Conservation (phyloP, 257 asterid genomes). For the Plantago major region DNA sequence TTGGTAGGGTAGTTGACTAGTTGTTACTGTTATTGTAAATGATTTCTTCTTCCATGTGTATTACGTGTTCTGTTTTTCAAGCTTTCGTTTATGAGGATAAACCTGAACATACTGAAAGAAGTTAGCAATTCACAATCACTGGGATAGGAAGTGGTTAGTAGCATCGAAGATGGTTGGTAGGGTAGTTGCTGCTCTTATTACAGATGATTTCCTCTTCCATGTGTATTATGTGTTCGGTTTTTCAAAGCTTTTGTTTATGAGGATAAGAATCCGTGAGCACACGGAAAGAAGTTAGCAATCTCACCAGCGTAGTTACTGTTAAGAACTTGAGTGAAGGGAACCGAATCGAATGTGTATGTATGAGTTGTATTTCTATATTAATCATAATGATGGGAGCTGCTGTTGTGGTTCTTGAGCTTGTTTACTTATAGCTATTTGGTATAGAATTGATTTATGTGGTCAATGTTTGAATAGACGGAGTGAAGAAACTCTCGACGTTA, state of each 20-base stretch:
- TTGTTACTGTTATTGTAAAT: neutral
- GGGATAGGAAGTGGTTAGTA: too few relatives aligned
- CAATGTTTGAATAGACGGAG: neutral
- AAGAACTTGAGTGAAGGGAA: too few relatives aligned
- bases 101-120: neutral
- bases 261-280: neutral
- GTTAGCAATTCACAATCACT: neutral
- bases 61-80: too few relatives aligned
- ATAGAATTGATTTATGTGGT: neutral
- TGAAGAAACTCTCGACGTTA: slow-evolving; percentile 7
- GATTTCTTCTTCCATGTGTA: neutral
- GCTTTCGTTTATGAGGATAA: too few relatives aligned
- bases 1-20: neutral
- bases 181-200: neutral
- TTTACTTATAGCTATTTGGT: neutral
- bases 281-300: too few relatives aligned
- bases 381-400: too few relatives aligned
- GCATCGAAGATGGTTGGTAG: too few relatives aligned
- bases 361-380: too few relatives aligned
- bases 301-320: too few relatives aligned
- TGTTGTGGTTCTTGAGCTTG: too few relatives aligned
- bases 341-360: too few relatives aligned
- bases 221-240: neutral
- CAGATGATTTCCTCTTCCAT: neutral
- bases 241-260: neutral